Evolutionary conservation across 2,329 filamentous ascomycete genomes (phyloP), one percentile per base, ranked within the genome.

Genomic region (Colletotrichum cereale): DNA sequence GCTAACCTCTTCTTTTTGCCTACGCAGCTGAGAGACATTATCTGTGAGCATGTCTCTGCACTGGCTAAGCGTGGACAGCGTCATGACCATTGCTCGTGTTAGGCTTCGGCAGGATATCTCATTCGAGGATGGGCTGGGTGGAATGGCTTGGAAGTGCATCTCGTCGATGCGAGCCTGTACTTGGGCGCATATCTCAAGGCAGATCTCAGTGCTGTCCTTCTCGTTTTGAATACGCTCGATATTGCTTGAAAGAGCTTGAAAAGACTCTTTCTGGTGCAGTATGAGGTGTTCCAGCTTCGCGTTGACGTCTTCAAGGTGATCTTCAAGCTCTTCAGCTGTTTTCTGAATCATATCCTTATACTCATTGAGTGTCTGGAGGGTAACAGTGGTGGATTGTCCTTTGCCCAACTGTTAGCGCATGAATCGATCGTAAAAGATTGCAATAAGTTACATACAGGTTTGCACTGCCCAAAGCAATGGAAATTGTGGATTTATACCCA

Each of bases 401-500:
- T 16, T 26, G 10, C 16, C 26, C 21, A 34, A 10, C 31, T 29
- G n/a, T 56, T 38, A 62, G 66, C 14, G 40, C 55, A 21, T 26
- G 12, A 40, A 34, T 7, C 6, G 26, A 16, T n/a, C 11, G 2
- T 31, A 21, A 31, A 62, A 14, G 12, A 26, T 7, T 8, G 3
- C 2, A 36, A 31, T 0, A 6, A 31, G 24, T 2, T 12, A 55
- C 67, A 44, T 11, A 70, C 38, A 70, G 36, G 40, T 65, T 70
- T 38, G 61, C 47, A 61, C 60, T 36, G 29, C 53, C 55, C n/a
- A 70, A 24, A 1, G 50, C 62, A 18, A 55, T 55, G 24, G 50
- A n/a, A 21, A 64, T 47, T 0, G 53, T 71, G 6, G 62, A 66
- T 36, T 71, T 71, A 58, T 71, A 66, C 24, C 62, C 67, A 8